Evolutionary conservation across 2,329 filamentous ascomycete species (phyloP), one percentile per base, ranked within the genome.

Genomic region (Fusarium austroafricanum): DNA sequence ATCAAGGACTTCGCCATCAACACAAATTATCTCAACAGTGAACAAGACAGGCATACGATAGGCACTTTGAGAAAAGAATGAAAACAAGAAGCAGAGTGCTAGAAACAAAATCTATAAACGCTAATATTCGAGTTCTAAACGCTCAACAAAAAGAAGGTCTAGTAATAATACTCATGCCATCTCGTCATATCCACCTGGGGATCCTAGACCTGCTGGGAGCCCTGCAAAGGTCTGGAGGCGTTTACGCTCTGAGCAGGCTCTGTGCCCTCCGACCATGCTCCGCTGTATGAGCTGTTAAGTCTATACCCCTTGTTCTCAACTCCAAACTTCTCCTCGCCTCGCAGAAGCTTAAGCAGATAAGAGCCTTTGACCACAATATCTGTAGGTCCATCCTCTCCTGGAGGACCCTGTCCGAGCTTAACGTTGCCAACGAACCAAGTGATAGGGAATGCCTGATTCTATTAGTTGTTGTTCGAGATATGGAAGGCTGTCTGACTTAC

Each of bases 401-500:
- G 73, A 20, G 67, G 62, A 2, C 69, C 72, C 20, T 71, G 65
- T 1, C 70, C 71, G n/a, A 78, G 67, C 43, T 73, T 73, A 28
- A 78, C 73, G 28, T 78, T 79, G 9, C 77, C 77, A 10, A 79
- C 67, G 38, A 75, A 74, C 20, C 70, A 61, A 15, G 74, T 63
- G 18, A 68, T 70, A 20, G 76, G 35, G 42, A 73, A 74, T 10
- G 73, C 69, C 72, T 77, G 14, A n/a, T 11, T 10, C 28, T 15
- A 40, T 73, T 45, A 73, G 61, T 17, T 26, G 9, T 29, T 17
- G 6, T 20, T 43, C 9, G 11, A 44, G 10, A 28, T 4, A 29
- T 6, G 8, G 12, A 26, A 17, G 17, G n/a, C 11, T 6, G 6
- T 15, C 3, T 31, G 11, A 3, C 78, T 65, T 68, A 80, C 81